Evolutionary conservation across 306 rosid species (phyloP).

Genomic region (Quercus dentata): DNA sequence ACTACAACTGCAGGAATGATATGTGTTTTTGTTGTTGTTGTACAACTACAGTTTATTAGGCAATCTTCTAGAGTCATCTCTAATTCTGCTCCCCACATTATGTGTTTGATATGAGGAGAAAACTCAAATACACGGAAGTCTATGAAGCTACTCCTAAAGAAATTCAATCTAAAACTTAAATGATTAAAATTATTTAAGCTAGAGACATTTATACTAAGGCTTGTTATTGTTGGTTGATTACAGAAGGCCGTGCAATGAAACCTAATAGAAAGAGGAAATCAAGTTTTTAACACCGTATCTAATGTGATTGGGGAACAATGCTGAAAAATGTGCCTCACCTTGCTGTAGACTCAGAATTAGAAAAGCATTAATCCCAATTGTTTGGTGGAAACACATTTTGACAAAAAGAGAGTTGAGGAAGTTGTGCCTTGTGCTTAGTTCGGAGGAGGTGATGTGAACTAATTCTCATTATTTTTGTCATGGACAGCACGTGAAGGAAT

Average conservation of each 20-base stretch:
- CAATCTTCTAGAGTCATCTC: neutral
- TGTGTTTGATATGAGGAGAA: neutral
- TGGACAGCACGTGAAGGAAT: no score
- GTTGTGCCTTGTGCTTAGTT: no score
- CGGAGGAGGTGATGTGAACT: no score
- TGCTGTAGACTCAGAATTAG: constrained; percentile 28
- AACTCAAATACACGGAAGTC: no score
- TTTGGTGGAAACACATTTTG: no score
- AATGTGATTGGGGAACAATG: constrained; percentile 80
- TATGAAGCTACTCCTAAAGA: no score
- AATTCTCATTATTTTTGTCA: no score
- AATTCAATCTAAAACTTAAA: no score
- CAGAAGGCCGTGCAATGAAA: constrained; percentile 85
- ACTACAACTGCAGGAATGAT: neutral
- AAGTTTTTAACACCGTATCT: constrained; percentile 52
- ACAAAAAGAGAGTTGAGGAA: no score
- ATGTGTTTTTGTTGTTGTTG: no score
- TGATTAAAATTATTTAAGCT: neutral
- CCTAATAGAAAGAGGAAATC: constrained; percentile 56
- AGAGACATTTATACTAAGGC: neutral
- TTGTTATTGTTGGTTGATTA: constrained; percentile 32
- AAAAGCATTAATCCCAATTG: no score
- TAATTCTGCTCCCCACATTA: neutral
- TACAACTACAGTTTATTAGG: no score
- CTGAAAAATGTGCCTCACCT: constrained; percentile 78